phyloP scores from a whole-genome alignment of 192 early-diverging fungal genomes.

The Coemansia sp. region DNA sequence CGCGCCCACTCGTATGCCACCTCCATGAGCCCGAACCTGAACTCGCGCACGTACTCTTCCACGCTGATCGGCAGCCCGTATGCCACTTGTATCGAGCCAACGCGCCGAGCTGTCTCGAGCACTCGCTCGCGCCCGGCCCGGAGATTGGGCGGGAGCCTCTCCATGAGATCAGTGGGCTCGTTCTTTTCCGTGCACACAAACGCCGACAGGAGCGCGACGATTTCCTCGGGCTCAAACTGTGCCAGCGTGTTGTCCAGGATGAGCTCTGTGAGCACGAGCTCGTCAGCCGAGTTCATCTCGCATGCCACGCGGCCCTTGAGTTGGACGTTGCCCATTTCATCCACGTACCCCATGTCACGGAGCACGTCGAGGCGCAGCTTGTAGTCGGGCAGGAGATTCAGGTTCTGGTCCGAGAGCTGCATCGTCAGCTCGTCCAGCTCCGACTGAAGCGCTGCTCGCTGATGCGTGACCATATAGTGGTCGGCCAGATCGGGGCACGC shows the following conservation, averaged over 20 bases:
- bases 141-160: slow-evolving; percentile 34
- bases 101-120: slow-evolving; percentile 64
- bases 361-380: slow-evolving; percentile 87
- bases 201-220: slow-evolving; percentile 88
- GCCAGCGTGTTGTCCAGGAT: slow-evolving; percentile 92
- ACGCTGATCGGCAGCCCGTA: slow-evolving; percentile 65
- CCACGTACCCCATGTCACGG: slow-evolving; percentile 78
- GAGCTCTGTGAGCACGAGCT: slow-evolving; percentile 91
- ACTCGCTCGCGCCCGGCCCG: slow-evolving; percentile 64
- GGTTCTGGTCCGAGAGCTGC: slow-evolving; percentile 88
- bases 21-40: slow-evolving; percentile 91
- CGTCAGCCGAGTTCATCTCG: slow-evolving; percentile 97
- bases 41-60: slow-evolving; percentile 53
- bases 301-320: slow-evolving; percentile 97
- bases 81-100: slow-evolving; percentile 73
- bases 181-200: slow-evolving; percentile 97
- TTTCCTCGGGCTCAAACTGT: slow-evolving; percentile 89
- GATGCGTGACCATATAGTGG: slow-evolving; percentile 62
- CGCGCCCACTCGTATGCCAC: slow-evolving; percentile 98
- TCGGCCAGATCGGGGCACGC: slow-evolving; percentile 40
- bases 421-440: slow-evolving; percentile 76
- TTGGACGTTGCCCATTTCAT: slow-evolving; percentile 83
- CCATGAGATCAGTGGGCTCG: slow-evolving; percentile 42
- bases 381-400: slow-evolving; percentile 94
- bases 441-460: slow-evolving; percentile 63